Evolutionary conservation across 2,329 filamentous ascomycete genomes (phyloP).

Genomic region (Metarhizium anisopliae): DNA sequence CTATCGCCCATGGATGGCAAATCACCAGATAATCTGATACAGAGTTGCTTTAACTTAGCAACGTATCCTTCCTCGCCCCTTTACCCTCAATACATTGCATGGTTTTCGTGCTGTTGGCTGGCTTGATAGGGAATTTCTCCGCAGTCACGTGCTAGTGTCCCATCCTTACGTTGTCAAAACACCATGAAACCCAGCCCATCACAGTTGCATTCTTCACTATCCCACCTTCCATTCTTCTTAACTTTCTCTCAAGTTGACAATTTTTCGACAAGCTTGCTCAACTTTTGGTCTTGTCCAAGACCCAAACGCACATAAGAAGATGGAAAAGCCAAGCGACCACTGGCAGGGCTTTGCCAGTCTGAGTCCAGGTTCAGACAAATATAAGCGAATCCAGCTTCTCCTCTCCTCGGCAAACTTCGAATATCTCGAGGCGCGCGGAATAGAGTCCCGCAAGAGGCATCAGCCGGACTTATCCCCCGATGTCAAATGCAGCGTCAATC

Average conservation of each 20-base stretch:
- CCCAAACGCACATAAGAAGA: neutral
- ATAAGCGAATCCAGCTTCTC: slow-evolving; percentile 10
- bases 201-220: too few relatives aligned
- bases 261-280: too few relatives aligned
- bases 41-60: too few relatives aligned
- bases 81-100: too few relatives aligned
- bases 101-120: too few relatives aligned
- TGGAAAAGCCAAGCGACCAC: slow-evolving; percentile 10
- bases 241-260: neutral
- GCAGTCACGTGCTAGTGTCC: too few relatives aligned
- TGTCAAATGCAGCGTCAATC: slow-evolving; percentile 8
- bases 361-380: slow-evolving; percentile 8
- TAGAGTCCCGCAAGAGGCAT: slow-evolving; percentile 8
- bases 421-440: slow-evolving; percentile 8
- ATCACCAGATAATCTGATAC: too few relatives aligned
- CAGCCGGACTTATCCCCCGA: slow-evolving; percentile 6
- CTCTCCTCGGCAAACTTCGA: slow-evolving; percentile 11
- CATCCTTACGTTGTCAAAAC: too few relatives aligned
- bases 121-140: too few relatives aligned
- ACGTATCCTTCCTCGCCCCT: too few relatives aligned
- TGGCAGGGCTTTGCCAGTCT: slow-evolving; percentile 9
- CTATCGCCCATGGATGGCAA: too few relatives aligned
- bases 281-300: neutral
- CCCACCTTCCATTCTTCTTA: neutral
- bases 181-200: too few relatives aligned